Conservation (phyloP, 1,284 basidiomycete genomes). For the Tilletiopsis washingtonensis region DNA sequence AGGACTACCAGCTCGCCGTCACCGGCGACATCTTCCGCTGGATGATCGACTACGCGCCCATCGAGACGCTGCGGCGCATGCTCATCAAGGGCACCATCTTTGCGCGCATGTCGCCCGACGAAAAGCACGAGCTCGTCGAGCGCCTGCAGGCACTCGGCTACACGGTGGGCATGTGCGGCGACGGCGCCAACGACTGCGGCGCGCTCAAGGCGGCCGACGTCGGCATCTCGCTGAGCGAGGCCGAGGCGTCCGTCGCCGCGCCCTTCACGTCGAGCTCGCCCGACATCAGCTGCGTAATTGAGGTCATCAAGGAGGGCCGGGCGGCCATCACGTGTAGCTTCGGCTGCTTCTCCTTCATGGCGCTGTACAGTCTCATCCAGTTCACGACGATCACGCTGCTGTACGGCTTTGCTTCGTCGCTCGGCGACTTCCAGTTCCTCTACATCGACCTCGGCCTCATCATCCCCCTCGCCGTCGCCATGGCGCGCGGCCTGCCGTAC, state of each 20-base stretch:
- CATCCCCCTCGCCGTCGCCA: constrained; percentile 84
- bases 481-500: constrained; percentile 89
- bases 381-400: constrained; percentile 71
- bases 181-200: constrained; percentile 97
- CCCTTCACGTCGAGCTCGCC: constrained; percentile 91
- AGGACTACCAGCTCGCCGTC: constrained; percentile 85
- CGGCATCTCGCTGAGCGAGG: constrained; percentile 90
- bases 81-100: constrained; percentile 96
- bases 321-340: constrained; percentile 95
- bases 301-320: constrained; percentile 81
- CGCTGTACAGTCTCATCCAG: constrained; percentile 53
- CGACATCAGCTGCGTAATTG: constrained; percentile 91
- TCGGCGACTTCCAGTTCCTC: constrained; percentile 94
- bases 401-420: constrained; percentile 89
- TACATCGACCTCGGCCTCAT: constrained; percentile 98
- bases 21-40: constrained; percentile 98
- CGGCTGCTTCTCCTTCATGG: constrained; percentile 95
- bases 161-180: constrained; percentile 95
- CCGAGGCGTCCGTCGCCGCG: constrained; percentile 97
- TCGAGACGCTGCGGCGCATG: constrained; percentile 61
- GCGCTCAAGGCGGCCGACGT: constrained; percentile 98
- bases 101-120: constrained; percentile 97
- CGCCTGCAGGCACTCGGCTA: constrained; percentile 86
- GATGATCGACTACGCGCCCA: constrained; percentile 91
- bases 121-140: constrained; percentile 98